Conservation (phyloP, 2,329 filamentous ascomycete species). For the Mycosphaerella arachidis region DNA sequence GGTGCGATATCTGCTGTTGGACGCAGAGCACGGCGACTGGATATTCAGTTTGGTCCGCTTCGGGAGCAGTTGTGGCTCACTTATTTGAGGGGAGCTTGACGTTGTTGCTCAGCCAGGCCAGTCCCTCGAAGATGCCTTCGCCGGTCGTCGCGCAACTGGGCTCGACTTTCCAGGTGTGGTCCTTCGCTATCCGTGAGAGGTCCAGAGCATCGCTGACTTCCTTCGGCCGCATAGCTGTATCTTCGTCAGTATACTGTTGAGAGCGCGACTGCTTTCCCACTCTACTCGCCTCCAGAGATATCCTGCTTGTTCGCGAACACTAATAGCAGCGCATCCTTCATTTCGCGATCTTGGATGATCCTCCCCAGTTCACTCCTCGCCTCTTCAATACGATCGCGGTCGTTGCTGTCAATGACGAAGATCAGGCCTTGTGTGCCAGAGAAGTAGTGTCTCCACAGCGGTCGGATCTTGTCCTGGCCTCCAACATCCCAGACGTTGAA, state of each 20-base stretch:
- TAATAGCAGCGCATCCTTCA: constrained; percentile 91
- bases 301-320: constrained; percentile 99
- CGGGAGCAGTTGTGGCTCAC: constrained; percentile 9
- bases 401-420: constrained; percentile 99
- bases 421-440: constrained; percentile 96
- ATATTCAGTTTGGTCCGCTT: not conserved
- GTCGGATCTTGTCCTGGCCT: constrained; percentile 99
- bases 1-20: not conserved
- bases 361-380: constrained; percentile 93
- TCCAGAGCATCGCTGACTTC: constrained; percentile 48
- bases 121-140: constrained; percentile 50
- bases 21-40: not conserved
- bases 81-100: constrained; percentile 38
- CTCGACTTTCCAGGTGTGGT: constrained; percentile 53
- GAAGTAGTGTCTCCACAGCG: constrained; percentile 99
- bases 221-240: constrained; percentile 46
- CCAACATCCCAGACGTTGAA: constrained; percentile 99
- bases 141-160: constrained; percentile 51
- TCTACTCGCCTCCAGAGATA: constrained; percentile 72
- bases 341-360: constrained; percentile 98
- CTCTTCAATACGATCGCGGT: constrained; percentile 96
- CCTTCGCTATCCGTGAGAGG: constrained; percentile 47
- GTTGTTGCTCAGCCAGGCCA: constrained; percentile 50
- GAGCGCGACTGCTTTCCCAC: not conserved
- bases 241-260: constrained; percentile 2